Evolutionary conservation across 2,329 filamentous ascomycete species (phyloP), one percentile per base, ranked within the genome.

Genomic region (Colletotrichum eremochloae): DNA sequence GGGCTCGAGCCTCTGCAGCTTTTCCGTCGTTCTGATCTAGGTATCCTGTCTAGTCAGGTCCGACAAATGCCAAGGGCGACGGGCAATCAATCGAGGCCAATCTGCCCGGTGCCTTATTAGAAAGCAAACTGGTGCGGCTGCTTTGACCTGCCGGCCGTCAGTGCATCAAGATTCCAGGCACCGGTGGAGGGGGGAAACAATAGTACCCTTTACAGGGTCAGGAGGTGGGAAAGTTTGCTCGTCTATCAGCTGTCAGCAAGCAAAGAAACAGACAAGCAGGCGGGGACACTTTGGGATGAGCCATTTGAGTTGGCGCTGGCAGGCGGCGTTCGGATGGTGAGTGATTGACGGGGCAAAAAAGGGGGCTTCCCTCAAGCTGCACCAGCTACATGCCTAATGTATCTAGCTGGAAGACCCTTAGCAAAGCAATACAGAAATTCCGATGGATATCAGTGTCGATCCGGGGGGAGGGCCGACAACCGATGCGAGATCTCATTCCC

Each of bases 121-220:
- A 2, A 33, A n/a, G 53, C 18, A 36, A 38, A 24, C 53, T n/a
- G 53, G 53, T n/a, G 20, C 20, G 20, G 20, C 18, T 40, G 60
- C 60, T 50, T 38, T 63, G 60, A 63, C 60, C 33, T 52, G 8
- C 58, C 12, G 29, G 31, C 33, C 60, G 33, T 63, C 60, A 63
- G 60, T 63, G 60, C 60, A 50, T 50, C 60, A 18, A 24, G 29
- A 46, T 7, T 62, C 24, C n/a, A 52, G 46, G 60, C 31, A 36
- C 24, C 24, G 24, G 24, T 24, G 24, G 24, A 24, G 24, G 24
- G 24, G 24, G 24, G 24, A 24, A 24, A 24, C 24, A 24, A 24
- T 24, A 24, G 24, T 24, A 1, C 24, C 24, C 42, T 44, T 44
- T 14, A 44, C 42, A 44, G 15, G 18, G 6, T 5, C 42, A 3